phyloP scores from a whole-genome alignment of 2,329 filamentous ascomycete species.

The Claviceps sp. region DNA sequence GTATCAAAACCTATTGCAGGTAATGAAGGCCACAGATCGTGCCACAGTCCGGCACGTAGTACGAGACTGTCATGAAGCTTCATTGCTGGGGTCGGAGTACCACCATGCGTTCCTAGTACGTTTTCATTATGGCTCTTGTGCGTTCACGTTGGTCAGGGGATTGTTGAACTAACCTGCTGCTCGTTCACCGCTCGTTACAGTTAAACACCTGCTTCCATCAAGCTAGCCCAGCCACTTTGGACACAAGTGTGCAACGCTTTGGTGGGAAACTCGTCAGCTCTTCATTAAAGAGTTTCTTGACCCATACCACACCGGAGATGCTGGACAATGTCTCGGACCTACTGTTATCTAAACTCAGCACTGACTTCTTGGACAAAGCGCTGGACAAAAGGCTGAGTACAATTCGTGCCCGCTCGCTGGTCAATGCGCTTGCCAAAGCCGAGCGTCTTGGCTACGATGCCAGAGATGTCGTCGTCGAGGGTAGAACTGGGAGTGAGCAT shows the following conservation, averaged over 20 bases:
- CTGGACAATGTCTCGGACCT: constrained; percentile 31
- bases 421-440: constrained; percentile 42
- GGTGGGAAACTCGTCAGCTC: constrained; percentile 28
- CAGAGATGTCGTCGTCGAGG: constrained; percentile 34
- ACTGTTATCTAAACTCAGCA: constrained; percentile 33
- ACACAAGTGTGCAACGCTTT: constrained; percentile 29
- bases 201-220: constrained; percentile 36
- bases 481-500: constrained; percentile 17
- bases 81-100: constrained; percentile 35
- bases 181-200: constrained; percentile 15
- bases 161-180: constrained; percentile 12
- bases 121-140: constrained; percentile 7
- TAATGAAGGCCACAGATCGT: constrained; percentile 27
- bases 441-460: constrained; percentile 44
- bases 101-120: constrained; percentile 40
- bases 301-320: constrained; percentile 25
- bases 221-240: constrained; percentile 23
- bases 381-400: constrained; percentile 38
- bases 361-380: constrained; percentile 37
- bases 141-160: neutral
- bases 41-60: constrained; percentile 34
- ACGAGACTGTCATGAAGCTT: constrained; percentile 38
- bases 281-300: constrained; percentile 28
- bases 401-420: constrained; percentile 39
- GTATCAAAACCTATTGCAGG: constrained; percentile 8